Evolutionary conservation across 805 yeast genomes (phyloP).

Genomic region (Brettanomyces nanus): DNA sequence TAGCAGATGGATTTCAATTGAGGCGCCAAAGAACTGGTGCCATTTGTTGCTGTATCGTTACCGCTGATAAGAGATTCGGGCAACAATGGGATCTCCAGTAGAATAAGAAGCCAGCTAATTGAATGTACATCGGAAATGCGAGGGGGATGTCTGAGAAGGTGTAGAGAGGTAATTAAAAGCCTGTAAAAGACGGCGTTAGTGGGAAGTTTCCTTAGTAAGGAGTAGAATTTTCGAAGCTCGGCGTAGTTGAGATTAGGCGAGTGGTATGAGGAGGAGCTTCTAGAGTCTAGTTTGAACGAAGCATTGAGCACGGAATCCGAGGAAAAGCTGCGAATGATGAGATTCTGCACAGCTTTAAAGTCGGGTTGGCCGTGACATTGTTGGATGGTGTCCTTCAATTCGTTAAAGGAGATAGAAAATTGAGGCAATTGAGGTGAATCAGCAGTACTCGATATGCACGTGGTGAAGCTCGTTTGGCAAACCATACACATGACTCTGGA

Average conservation of each 20-base stretch:
- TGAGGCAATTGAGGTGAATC: neutral
- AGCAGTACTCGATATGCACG: neutral
- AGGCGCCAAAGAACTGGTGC: slow-evolving; percentile 20
- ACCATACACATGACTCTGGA: slow-evolving; percentile 9
- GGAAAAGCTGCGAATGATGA: slow-evolving; percentile 40
- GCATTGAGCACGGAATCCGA: slow-evolving; percentile 38
- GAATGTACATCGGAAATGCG: slow-evolving; percentile 32
- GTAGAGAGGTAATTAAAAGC: slow-evolving; percentile 43
- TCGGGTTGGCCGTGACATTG: neutral
- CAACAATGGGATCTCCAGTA: slow-evolving; percentile 63
- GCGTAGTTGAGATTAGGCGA: slow-evolving; percentile 43
- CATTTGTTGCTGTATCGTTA: slow-evolving; percentile 6
- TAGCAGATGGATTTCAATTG: slow-evolving; percentile 53
- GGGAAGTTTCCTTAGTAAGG: slow-evolving; percentile 41
- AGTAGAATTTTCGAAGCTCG: slow-evolving; percentile 40
- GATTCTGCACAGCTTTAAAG: slow-evolving; percentile 45
- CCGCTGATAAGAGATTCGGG: slow-evolving; percentile 35
- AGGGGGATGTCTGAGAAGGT: slow-evolving; percentile 45
- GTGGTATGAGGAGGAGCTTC: slow-evolving; percentile 22
- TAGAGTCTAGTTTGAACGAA: slow-evolving; percentile 40
- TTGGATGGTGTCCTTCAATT: neutral
- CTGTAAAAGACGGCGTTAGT: slow-evolving; percentile 52
- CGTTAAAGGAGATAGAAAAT: neutral
- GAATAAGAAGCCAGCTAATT: slow-evolving; percentile 52
- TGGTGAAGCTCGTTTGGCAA: slow-evolving; percentile 8